These are phyloP conservation scores for Leucocoprinus leucothites DNA, from an alignment of 768 basidiomycete species.

Conservation along the genomic window DNA sequence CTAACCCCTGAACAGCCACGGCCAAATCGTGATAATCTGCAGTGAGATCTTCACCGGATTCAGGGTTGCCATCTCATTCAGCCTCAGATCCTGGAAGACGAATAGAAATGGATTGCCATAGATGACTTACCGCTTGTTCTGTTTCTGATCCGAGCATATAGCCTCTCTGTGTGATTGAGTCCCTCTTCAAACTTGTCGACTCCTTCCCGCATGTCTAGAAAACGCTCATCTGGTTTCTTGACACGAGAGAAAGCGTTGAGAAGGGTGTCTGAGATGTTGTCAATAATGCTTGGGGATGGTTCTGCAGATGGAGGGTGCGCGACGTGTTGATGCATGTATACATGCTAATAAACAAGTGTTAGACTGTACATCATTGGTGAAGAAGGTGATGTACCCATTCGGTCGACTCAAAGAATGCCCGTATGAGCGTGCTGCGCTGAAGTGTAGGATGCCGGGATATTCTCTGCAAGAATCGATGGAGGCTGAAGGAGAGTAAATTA, in stretches of 20 bases:
- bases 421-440: constrained; percentile 86
- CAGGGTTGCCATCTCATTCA: constrained; percentile 80
- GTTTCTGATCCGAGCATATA: constrained; percentile 74
- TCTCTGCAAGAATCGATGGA: constrained; percentile 90
- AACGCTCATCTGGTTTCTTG: constrained; percentile 95
- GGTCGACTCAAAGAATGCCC: constrained; percentile 92
- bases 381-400: constrained; percentile 80
- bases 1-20: constrained; percentile 93
- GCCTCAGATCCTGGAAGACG: constrained; percentile 63
- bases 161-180: constrained; percentile 73
- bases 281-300: constrained; percentile 75
- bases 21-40: constrained; percentile 97
- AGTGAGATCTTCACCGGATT: constrained; percentile 89
- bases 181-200: constrained; percentile 98
- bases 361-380: constrained; percentile 7
- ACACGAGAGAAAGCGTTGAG: constrained; percentile 95
- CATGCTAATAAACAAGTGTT: constrained; percentile 54
- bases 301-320: constrained; percentile 91
- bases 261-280: constrained; percentile 94
- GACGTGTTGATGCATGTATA: constrained; percentile 94
- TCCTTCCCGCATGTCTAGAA: constrained; percentile 85
- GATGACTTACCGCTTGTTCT: constrained; percentile 81
- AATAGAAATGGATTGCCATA: constrained; percentile 21
- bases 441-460: constrained; percentile 92
- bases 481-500: constrained; percentile 40